Evolutionary conservation across 2,329 filamentous ascomycete genomes (phyloP), one percentile per base, ranked within the genome.

Genomic region (Aspergillus nomiae): DNA sequence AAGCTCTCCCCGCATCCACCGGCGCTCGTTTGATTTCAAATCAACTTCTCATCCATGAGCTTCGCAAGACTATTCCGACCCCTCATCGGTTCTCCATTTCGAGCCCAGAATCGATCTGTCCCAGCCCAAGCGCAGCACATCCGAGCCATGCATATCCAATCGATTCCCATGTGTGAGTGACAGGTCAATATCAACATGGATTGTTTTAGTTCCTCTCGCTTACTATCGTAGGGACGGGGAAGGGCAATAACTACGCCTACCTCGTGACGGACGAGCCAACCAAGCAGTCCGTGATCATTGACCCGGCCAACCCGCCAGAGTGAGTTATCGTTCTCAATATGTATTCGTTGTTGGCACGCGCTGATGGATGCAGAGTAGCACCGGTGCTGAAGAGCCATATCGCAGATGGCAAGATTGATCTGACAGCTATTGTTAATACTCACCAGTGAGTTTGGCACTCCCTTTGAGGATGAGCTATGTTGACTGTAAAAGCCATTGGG

Each of bases 371-470:
- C 58, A 89, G 87, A 69, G 87, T 90, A 5, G 76, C 86, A 4
- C 87, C 88, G 14, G 82, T 85, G 11, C 80, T 99, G 58, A 89
- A 94, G 75, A 85, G 93, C 67, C 89, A 91, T 63, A 89, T 92
- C 7, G 80, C 88, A 46, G 81, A 83, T 26, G 89, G 90, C 19
- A 86, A 87, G 69, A 92, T 97, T 74, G 94, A 96, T 70, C 81
- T 99, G 65, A 93, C 86, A 28, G 91, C 89, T 56, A 96, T 99
- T 74, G 89, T 98, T 72, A 99, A 99, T 76, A 99, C 95, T 1
- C 95, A 99, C 74, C 94, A 98, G 94, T 97, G 82, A 79, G 91
- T 78, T 28, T 54, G 38, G 4, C 24, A 19, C 16, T 19, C 8
- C 16, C 4, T 12, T 21, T 2, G n/a, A 36, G n/a, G 55, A 24